These are phyloP conservation scores for Alternaria panax DNA, from an alignment of 2,329 filamentous ascomycete genomes.

Conservation along the genomic window DNA sequence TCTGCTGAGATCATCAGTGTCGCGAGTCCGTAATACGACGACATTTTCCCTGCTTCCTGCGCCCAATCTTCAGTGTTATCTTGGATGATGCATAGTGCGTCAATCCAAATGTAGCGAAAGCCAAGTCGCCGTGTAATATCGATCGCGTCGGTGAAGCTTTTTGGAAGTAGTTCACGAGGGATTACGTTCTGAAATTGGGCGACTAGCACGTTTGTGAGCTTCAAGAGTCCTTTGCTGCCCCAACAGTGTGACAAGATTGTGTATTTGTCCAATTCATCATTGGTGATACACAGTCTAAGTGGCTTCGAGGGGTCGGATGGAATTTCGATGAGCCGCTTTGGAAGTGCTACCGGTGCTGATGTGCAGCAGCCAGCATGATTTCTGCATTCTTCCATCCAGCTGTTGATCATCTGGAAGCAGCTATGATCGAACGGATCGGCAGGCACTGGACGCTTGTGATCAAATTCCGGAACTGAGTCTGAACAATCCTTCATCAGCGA, in stretches of 20 bases:
- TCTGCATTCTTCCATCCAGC: not conserved
- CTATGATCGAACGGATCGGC: not conserved
- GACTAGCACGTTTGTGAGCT: not conserved
- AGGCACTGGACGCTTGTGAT: not conserved
- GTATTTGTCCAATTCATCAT: not conserved
- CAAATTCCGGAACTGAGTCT: too few species aligned
- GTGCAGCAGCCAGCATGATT: not conserved
- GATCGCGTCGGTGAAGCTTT: not conserved
- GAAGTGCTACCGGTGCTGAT: not conserved
- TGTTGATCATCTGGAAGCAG: not conserved
- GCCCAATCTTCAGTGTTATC: not conserved
- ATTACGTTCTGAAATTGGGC: not conserved
- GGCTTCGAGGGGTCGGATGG: not conserved
- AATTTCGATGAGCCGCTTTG: not conserved
- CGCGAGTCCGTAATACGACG: not conserved
- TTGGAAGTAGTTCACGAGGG: not conserved
- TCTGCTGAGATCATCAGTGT: not conserved
- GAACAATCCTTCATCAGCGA: too few species aligned
- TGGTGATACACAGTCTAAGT: not conserved
- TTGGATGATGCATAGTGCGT: constrained; percentile 1
- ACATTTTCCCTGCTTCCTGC: not conserved
- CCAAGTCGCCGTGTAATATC: not conserved
- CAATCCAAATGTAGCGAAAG: not conserved
- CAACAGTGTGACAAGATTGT: not conserved
- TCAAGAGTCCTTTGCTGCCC: not conserved